phyloP scores from a whole-genome alignment of 345 rosid genomes.

The Eucalyptus paniculata region DNA sequence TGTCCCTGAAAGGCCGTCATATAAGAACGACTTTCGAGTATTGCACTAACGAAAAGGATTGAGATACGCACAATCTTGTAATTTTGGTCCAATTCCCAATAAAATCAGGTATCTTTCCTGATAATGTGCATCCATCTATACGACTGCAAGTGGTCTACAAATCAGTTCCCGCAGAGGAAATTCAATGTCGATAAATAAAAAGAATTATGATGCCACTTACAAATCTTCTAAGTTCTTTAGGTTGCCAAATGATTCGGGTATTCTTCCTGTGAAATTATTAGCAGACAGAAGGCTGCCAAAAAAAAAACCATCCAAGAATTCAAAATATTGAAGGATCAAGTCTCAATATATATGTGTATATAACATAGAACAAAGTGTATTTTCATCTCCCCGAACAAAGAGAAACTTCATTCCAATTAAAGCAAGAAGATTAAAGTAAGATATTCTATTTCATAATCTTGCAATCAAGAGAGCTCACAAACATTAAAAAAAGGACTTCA shows the following conservation, averaged over 20 bases:
- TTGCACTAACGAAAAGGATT: background rate
- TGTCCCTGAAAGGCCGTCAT: conserved; percentile 22
- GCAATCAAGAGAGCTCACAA: background rate
- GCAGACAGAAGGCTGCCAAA: conserved; percentile 48
- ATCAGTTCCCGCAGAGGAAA: background rate
- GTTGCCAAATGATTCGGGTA: conserved; percentile 58
- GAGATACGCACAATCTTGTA: conserved; percentile 38
- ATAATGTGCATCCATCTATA: conserved; percentile 59
- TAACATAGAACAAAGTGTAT: background rate
- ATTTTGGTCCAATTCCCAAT: conserved; percentile 77
- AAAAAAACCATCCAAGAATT: background rate
- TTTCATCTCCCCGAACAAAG: background rate
- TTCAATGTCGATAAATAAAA: background rate
- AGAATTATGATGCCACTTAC: conserved; percentile 34
- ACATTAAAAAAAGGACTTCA: background rate
- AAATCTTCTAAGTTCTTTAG: conserved; percentile 57
- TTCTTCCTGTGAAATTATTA: conserved; percentile 54
- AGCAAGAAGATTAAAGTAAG: background rate
- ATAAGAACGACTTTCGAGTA: background rate
- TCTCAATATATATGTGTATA: background rate
- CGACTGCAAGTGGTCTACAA: conserved; percentile 33
- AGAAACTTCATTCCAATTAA: background rate
- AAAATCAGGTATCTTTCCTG: conserved; percentile 68
- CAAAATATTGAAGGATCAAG: background rate
- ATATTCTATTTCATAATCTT: background rate